Evolutionary conservation across 345 rosid species (phyloP).

Genomic region (Litchi chinensis): DNA sequence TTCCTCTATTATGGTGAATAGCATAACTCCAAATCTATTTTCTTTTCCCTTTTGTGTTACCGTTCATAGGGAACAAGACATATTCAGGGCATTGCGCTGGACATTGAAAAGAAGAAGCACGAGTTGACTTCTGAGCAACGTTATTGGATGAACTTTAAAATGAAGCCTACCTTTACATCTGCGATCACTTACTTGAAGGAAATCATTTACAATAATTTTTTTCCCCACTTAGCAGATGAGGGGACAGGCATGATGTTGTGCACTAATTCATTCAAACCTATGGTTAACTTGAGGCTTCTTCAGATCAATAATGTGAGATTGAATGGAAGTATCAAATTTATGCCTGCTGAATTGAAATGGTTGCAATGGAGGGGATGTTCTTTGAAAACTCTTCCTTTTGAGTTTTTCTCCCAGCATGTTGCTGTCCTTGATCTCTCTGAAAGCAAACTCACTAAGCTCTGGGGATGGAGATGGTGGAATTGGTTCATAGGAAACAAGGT

Average conservation of each 20-base stretch:
- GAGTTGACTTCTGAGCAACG: background rate
- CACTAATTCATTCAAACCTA: slow-evolving; percentile 27
- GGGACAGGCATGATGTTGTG: slow-evolving; percentile 13
- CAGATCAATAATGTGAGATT: slow-evolving; percentile 36
- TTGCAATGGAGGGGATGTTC: slow-evolving; percentile 46
- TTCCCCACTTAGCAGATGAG: background rate
- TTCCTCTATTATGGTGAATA: background rate
- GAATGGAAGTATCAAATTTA: slow-evolving; percentile 29
- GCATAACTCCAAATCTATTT: background rate
- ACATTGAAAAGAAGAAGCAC: slow-evolving; percentile 12
- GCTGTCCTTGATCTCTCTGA: slow-evolving; percentile 44
- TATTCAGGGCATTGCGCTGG: slow-evolving; percentile 41
- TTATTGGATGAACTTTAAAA: background rate
- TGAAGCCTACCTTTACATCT: background rate
- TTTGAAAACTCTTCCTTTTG: slow-evolving; percentile 30
- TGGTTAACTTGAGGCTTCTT: slow-evolving; percentile 43
- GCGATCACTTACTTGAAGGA: slow-evolving; percentile 16
- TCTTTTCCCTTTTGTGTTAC: background rate
- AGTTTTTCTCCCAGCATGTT: slow-evolving; percentile 26
- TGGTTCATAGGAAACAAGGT: background rate
- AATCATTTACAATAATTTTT: background rate
- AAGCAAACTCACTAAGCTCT: slow-evolving; percentile 29
- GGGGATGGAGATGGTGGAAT: slow-evolving; percentile 19
- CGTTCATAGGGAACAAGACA: slow-evolving; percentile 38
- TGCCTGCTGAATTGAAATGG: slow-evolving; percentile 41